Evolutionary conservation across 805 yeast species (phyloP), one percentile per base, ranked within the genome.

Genomic region (Kuraishia hungarica): DNA sequence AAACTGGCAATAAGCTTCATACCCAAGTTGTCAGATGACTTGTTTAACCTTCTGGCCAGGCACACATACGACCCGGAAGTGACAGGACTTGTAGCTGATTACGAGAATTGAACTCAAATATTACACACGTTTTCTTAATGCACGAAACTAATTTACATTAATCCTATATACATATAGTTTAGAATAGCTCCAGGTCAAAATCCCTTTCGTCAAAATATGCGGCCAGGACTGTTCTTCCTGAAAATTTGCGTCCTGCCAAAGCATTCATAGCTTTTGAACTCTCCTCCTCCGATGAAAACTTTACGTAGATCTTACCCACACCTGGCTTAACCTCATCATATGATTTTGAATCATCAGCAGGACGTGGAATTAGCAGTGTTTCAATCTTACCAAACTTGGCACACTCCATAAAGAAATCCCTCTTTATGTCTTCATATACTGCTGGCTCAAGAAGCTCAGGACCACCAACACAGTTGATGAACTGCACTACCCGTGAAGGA

Each of bases 1-100:
- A 86, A 87, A 61, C 71, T 91, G 21, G 86, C 93, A 48, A 78
- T 91, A 47, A 89, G 94, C 53, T 87, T 90, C 60, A 80, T 90
- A 2, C 86, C 92, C 7, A 82, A 82, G 62, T 70, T 91, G 6
- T 96, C 96, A 0, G 80, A 78, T 35, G 71, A 75, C 2, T 71
- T 91, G 35, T 88, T 86, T 64, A 84, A 80, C 58, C 66, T 86
- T 56, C 72, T 87, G 46, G 78, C 76, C 10, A 72, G 89, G 52
- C 94, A 87, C 65, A 79, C 86, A 0, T 79, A 73, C 59, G 92
- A 87, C 60, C 67, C 67, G 15, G 54, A 65, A 0, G 74, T 69
- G 2, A 63, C 66, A 10, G 21, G 21, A 52, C 15, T 35, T 20
- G 17, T 21, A n/a, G 15, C 10, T n/a, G 28, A 52, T 11, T 39